Conservation (phyloP, 169 alveolate species). For the Plasmodium knowlesi region DNA sequence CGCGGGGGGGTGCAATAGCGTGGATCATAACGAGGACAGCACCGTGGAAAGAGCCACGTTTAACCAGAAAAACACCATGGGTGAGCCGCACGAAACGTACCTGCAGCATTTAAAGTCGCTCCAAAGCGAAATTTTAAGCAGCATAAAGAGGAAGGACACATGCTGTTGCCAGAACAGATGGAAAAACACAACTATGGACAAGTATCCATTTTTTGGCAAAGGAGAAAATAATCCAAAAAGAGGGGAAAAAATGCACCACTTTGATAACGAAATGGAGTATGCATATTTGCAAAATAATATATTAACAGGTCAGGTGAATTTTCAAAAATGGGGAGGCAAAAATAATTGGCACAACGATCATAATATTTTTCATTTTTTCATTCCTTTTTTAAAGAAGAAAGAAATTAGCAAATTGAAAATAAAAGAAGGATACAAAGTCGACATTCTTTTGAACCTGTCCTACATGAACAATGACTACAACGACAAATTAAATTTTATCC, state of each 20-base stretch:
- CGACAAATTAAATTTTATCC: constrained; percentile 46
- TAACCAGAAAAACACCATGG: background rate
- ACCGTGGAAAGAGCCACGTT: background rate
- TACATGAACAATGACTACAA: constrained; percentile 52
- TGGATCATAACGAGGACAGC: background rate
- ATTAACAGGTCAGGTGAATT: constrained; percentile 53
- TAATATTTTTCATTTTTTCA: constrained; percentile 3
- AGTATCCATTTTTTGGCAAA: background rate
- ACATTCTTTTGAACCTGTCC: constrained; percentile 35
- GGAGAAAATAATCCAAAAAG: background rate
- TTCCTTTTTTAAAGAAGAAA: constrained; percentile 16
- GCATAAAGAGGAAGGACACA: constrained; percentile 7
- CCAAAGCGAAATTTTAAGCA: constrained; percentile 20
- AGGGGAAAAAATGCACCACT: constrained; percentile 9
- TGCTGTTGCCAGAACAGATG: constrained; percentile 28
- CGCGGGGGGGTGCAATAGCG: background rate
- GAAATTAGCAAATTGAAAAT: constrained; percentile 19
- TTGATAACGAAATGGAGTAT: constrained; percentile 15
- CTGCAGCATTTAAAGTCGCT: constrained; percentile 24
- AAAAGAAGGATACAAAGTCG: constrained; percentile 59
- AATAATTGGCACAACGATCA: background rate
- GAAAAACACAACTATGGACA: background rate
- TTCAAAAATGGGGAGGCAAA: constrained; percentile 11
- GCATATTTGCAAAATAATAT: constrained; percentile 35
- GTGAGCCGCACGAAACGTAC: background rate